Conservation (phyloP, 1,139 yeast species). For the Debaryomyces coudertii region DNA sequence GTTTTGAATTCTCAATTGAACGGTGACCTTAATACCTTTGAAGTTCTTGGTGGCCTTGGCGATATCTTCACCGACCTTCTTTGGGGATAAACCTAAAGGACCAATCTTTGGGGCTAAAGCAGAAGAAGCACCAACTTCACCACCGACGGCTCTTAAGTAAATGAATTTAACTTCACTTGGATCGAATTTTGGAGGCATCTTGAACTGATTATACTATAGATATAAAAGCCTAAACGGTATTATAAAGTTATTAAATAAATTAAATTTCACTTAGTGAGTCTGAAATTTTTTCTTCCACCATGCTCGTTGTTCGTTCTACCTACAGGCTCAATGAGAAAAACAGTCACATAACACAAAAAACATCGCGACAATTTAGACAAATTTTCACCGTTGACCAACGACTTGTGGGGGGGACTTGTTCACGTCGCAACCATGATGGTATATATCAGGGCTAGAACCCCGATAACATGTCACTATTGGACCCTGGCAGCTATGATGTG, state of each 20-base stretch:
- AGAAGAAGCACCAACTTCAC: conserved; percentile 99
- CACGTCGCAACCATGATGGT: neutral
- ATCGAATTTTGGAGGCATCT: conserved; percentile 97
- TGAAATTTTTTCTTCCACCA: conserved; percentile 10
- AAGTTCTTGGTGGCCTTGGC: conserved; percentile 99
- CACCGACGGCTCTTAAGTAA: conserved; percentile 99
- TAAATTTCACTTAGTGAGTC: conserved; percentile 2
- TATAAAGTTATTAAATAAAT: conserved; percentile 5
- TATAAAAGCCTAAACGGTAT: conserved; percentile 13
- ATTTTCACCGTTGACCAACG: neutral
- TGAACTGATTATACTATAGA: conserved; percentile 21
- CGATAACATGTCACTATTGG: too few relatives aligned
- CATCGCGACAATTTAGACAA: neutral
- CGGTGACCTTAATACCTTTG: conserved; percentile 99
- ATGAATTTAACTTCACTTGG: conserved; percentile 98
- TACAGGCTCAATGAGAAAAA: neutral
- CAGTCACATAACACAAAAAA: conserved; percentile 7
- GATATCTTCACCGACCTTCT: conserved; percentile 99
- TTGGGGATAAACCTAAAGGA: conserved; percentile 99
- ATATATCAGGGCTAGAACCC: too few relatives aligned
- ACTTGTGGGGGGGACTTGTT: neutral
- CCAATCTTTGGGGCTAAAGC: conserved; percentile 99
- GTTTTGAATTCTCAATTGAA: conserved; percentile 98
- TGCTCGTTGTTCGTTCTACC: conserved; percentile 2
- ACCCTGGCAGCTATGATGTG: too few relatives aligned